Conservation (phyloP, 148 eudicot genomes). For the Rhododendron ferrugineum region DNA sequence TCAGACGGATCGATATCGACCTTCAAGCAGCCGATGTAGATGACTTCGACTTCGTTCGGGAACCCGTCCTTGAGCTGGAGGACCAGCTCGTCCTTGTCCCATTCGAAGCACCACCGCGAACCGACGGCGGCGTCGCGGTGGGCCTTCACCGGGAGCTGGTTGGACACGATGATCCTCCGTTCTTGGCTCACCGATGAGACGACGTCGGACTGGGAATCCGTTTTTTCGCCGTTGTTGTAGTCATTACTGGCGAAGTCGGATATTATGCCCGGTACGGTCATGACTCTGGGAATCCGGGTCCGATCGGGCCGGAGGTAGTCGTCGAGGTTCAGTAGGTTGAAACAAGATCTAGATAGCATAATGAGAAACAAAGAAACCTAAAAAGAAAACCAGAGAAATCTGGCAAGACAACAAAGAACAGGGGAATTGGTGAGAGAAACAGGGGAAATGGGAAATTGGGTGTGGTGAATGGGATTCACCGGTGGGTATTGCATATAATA, state of each 20-base stretch:
- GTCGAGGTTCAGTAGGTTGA: constrained; percentile 33
- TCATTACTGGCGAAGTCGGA: constrained; percentile 20
- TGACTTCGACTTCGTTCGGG: constrained; percentile 33
- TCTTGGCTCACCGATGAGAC: constrained; percentile 10
- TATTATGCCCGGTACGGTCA: constrained; percentile 45
- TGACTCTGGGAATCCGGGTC: constrained; percentile 26
- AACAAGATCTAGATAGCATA: constrained; percentile 30
- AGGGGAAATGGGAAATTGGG: not conserved
- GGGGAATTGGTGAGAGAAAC: not conserved
- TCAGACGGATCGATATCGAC: constrained; percentile 40
- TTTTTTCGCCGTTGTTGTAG: not conserved
- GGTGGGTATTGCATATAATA: constrained; percentile 9
- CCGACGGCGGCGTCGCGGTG: constrained; percentile 9
- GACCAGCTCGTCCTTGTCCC: constrained; percentile 47
- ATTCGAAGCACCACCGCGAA: constrained; percentile 45
- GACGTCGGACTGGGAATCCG: not conserved
- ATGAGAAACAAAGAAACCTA: not conserved
- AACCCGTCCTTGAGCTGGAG: constrained; percentile 67
- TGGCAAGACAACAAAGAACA: not conserved
- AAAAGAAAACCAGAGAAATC: not conserved
- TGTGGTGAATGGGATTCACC: not conserved
- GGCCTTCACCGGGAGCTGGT: constrained; percentile 52
- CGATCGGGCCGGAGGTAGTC: constrained; percentile 26
- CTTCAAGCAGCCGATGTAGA: constrained; percentile 55
- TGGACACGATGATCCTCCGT: constrained; percentile 48